These are phyloP conservation scores for Chaetoceros tenuissimus DNA, from an alignment of 108 stramenopile genomes.

Conservation along the genomic window DNA sequence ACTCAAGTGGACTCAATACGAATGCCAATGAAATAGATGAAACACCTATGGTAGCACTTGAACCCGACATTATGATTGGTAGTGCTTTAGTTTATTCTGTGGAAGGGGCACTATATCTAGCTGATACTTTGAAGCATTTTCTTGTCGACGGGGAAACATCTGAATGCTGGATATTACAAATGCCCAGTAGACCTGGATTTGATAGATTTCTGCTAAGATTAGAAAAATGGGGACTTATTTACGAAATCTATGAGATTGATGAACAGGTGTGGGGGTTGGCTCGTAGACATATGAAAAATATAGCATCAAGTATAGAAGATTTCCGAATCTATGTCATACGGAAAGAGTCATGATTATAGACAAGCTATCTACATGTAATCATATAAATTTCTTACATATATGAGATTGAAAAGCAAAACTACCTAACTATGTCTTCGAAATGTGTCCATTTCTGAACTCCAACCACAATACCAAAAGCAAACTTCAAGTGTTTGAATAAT, in stretches of 20 bases:
- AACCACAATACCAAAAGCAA: no score
- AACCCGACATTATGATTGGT: not conserved
- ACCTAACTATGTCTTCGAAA: no score
- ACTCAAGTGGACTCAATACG: no score
- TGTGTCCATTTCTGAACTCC: no score
- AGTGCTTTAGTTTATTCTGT: not conserved
- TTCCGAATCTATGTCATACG: not conserved
- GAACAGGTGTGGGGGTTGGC: not conserved
- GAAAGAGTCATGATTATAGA: constrained; percentile 79
- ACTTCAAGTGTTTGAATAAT: no score
- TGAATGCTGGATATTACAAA: not conserved
- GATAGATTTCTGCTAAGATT: not conserved
- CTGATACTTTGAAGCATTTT: not conserved
- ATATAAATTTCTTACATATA: no score
- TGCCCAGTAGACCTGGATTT: not conserved
- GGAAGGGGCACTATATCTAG: not conserved
- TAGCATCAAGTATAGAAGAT: not conserved
- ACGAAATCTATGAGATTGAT: not conserved
- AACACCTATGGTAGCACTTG: not conserved
- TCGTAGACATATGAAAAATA: not conserved
- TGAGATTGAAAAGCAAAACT: no score
- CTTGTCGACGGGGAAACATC: not conserved
- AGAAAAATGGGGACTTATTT: not conserved
- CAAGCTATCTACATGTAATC: no score
- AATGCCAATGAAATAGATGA: no score